Base-by-base conservation (phyloP, 2,329 filamentous ascomycete species). In the Amauroascus niger region DNA sequence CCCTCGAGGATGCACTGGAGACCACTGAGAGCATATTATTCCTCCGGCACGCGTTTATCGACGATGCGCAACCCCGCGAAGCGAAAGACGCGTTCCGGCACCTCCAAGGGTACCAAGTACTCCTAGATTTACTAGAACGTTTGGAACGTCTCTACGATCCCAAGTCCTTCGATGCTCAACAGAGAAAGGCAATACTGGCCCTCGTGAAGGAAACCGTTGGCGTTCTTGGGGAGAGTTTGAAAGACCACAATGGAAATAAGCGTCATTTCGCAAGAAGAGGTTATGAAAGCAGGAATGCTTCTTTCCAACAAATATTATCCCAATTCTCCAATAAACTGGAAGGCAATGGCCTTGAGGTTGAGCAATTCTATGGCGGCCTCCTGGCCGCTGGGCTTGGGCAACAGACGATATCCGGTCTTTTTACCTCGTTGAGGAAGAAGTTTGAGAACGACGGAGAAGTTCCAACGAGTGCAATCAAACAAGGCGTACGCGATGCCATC, bases 1-100 rank as follows among this genome's bases (percentile, higher is more conserved):
- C 63, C n/a, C 58, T 69, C 35, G 60, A 71, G 22, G 56, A 69
- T 52, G 65, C 65, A 48, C 59, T 69, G 20, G 68, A 71, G 6
- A 70, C 84, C 33, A 67, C 78, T 58, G 77, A 80, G 59, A 74
- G 76, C 51, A 74, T 87, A 54, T 79, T 81, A 59, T 77, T 81
- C 49, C 79, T 91, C 56, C 80, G 83, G 63, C 85, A 88, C 68
- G 72, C 78, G 53, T 72, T 82, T 45, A 78, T 81, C 58, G 78
- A 80, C 55, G 71, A 71, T 57, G 69, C 69, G 59, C 68, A 72
- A 55, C 70, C 74, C 26, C 70, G 70, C 48, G 73, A 76, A 55
- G 74, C 75, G 43, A 88, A 89, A 71, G 87, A 95, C 71, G 83
- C 87, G 61, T 95, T 96, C 66, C 82, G 90, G 60, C 82, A 87